Percentiles rank a stretch among this genome's conserved stretches.
Conservation (phyloP, 2,329 filamentous ascomycete species). For the Fusarium siculi region DNA sequence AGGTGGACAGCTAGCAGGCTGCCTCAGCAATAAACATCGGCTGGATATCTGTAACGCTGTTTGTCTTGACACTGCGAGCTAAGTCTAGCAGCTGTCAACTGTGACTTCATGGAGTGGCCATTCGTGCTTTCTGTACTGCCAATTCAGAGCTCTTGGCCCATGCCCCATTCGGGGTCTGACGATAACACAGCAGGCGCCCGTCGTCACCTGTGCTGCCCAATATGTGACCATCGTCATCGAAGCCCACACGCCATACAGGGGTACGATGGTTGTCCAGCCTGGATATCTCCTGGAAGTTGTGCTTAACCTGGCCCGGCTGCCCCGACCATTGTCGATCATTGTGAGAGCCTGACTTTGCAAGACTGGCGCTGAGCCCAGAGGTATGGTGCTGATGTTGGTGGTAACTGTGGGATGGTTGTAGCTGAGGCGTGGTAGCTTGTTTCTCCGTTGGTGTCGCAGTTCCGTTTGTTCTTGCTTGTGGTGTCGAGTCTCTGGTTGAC, state of each 20-base stretch:
- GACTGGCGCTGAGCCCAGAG: conserved; percentile 63
- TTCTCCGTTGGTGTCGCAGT: conserved; percentile 34
- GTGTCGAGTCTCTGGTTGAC: conserved; percentile 41
- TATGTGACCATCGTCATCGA: conserved; percentile 76
- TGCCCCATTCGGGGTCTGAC: conserved; percentile 65
- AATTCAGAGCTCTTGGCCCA: conserved; percentile 72
- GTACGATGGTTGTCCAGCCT: conserved; percentile 74
- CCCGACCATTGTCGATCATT: conserved; percentile 65
- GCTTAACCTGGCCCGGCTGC: conserved; percentile 72
- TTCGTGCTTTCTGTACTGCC: conserved; percentile 65
- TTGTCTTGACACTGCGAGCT: neutral
- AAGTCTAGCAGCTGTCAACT: neutral
- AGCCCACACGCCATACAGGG: conserved; percentile 80
- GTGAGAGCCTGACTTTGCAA: conserved; percentile 59
- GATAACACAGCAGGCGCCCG: conserved; percentile 71
- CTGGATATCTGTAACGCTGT: neutral
- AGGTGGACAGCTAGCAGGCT: neutral
- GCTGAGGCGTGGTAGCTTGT: conserved; percentile 40
- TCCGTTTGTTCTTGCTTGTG: conserved; percentile 48
- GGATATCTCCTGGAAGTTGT: conserved; percentile 71
- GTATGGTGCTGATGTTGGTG: conserved; percentile 51
- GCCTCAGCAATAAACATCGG: neutral
- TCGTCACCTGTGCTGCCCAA: conserved; percentile 82
- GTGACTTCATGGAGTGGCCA: conserved; percentile 56
- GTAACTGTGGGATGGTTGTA: conserved; percentile 34